Percentiles rank a stretch among this genome's conserved stretches.
Conservation (phyloP, 331 rosid genomes). For the Acacia pycnantha region DNA sequence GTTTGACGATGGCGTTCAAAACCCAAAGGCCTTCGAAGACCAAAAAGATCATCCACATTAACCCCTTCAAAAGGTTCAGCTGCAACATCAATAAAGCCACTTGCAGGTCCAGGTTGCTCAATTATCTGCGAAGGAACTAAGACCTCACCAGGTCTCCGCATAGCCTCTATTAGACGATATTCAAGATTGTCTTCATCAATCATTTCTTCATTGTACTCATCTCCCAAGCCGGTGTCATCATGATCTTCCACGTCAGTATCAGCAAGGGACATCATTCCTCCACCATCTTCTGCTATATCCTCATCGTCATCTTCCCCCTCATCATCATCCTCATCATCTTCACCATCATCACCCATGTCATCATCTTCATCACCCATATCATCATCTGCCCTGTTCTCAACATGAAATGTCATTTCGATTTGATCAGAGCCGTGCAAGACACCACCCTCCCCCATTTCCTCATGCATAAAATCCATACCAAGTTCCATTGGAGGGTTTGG, state of each 20-base stretch:
- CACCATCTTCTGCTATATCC: constrained; percentile 95
- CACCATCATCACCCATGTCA: constrained; percentile 97
- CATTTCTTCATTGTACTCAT: constrained; percentile 90
- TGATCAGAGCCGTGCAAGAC: constrained; percentile 73
- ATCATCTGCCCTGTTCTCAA: constrained; percentile 87
- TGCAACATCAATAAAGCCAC: constrained; percentile 86
- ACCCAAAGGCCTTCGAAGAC: constrained; percentile 72
- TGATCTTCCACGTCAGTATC: constrained; percentile 97
- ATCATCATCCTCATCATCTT: constrained; percentile 92
- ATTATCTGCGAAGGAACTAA: constrained; percentile 93
- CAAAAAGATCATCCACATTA: constrained; percentile 94
- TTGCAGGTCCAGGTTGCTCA: constrained; percentile 80
- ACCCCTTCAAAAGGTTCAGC: constrained; percentile 99
- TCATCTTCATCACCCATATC: constrained; percentile 98
- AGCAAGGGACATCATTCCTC: constrained; percentile 87
- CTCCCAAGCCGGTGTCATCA: constrained; percentile 88
- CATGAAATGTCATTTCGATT: constrained; percentile 85
- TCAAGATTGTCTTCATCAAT: constrained; percentile 94
- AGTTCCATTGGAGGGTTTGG: constrained; percentile 71
- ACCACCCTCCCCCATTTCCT: constrained; percentile 78
- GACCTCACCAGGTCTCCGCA: constrained; percentile 98
- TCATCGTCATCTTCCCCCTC: constrained; percentile 96
- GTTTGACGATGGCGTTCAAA: constrained; percentile 95
- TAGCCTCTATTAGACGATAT: constrained; percentile 90
- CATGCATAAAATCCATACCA: constrained; percentile 90